Percentiles rank a stretch among this genome's conserved stretches.
phyloP scores from a whole-genome alignment of 2,329 filamentous ascomycete species.

The Colletotrichum magnum region DNA sequence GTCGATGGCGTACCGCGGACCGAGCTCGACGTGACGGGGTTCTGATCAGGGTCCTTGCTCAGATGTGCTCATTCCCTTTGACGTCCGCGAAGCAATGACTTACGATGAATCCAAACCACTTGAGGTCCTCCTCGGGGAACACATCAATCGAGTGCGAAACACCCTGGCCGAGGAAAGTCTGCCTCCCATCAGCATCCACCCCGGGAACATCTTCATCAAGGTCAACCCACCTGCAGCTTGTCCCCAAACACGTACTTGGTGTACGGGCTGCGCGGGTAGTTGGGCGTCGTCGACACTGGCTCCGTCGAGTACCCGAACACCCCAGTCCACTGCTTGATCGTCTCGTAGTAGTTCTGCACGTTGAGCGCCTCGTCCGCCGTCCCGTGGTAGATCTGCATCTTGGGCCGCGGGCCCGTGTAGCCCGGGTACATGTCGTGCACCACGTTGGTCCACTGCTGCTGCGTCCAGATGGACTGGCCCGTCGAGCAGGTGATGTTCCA shows the following conservation, averaged over 20 bases:
- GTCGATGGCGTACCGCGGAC: conserved; percentile 19
- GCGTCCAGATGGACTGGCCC: conserved; percentile 61
- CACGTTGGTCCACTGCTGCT: conserved; percentile 57
- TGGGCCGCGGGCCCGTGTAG: conserved; percentile 63
- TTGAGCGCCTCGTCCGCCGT: conserved; percentile 63
- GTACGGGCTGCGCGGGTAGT: conserved; percentile 55
- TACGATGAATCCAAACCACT: conserved; percentile 40
- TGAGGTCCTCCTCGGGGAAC: conserved; percentile 39
- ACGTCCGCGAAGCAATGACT: too few species aligned
- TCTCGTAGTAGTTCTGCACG: conserved; percentile 70
- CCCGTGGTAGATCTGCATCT: conserved; percentile 73
- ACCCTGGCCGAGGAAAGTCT: conserved; percentile 37
- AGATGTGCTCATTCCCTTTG: too few species aligned
- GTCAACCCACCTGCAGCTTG: conserved; percentile 43
- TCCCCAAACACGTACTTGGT: conserved; percentile 57
- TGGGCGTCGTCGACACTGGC: conserved; percentile 48
- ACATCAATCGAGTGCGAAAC: conserved; percentile 40
- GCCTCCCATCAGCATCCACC: not conserved
- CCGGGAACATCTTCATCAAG: not conserved
- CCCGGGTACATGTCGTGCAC: conserved; percentile 64
- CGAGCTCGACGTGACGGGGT: conserved; percentile 28
- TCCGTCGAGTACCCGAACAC: conserved; percentile 59
- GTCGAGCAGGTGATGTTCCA: conserved; percentile 71
- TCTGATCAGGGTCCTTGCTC: not conserved
- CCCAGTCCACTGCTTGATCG: conserved; percentile 69